A percentile compares a stretch with the other conserved stretches of the same genome.
These are phyloP conservation scores for Fusarium mexicanum DNA, from an alignment of 2,329 filamentous ascomycete species.

Conservation along the genomic window DNA sequence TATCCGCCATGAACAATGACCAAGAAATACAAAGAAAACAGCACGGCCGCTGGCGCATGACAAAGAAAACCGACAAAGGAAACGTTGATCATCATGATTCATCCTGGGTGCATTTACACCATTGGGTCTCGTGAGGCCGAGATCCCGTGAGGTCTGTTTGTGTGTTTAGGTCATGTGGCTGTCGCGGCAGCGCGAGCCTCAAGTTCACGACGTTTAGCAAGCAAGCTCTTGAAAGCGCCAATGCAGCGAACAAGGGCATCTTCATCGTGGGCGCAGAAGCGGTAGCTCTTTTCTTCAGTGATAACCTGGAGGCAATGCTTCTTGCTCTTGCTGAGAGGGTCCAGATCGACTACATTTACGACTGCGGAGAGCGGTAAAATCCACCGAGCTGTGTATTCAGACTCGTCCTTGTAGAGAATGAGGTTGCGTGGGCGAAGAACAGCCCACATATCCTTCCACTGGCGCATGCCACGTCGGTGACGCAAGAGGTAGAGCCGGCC, in stretches of 20 bases:
- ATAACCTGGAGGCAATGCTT: constrained; percentile 91
- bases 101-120: constrained; percentile 23
- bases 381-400: constrained; percentile 87
- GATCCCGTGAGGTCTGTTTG: not conserved
- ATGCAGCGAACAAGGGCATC: constrained; percentile 85
- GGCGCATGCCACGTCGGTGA: constrained; percentile 81
- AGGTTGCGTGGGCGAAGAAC: constrained; percentile 87
- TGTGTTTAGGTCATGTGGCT: constrained; percentile 16
- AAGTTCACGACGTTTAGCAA: constrained; percentile 74
- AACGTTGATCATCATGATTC: constrained; percentile 40
- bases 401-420: constrained; percentile 91
- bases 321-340: constrained; percentile 86
- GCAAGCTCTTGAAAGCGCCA: constrained; percentile 88
- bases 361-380: constrained; percentile 82
- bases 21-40: constrained; percentile 10
- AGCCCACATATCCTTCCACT: constrained; percentile 96
- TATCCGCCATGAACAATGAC: constrained; percentile 12
- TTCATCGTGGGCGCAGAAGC: constrained; percentile 81
- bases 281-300: constrained; percentile 86
- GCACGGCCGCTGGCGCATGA: constrained; percentile 14
- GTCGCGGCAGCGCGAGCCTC: constrained; percentile 57
- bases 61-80: constrained; percentile 28
- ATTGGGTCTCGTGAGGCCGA: not conserved
- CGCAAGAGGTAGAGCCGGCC: constrained; percentile 88
- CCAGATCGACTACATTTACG: constrained; percentile 91